These are phyloP conservation scores for Paspalum notatum DNA, from an alignment of 176 grass and related monocot genomes.

Conservation along the genomic window DNA sequence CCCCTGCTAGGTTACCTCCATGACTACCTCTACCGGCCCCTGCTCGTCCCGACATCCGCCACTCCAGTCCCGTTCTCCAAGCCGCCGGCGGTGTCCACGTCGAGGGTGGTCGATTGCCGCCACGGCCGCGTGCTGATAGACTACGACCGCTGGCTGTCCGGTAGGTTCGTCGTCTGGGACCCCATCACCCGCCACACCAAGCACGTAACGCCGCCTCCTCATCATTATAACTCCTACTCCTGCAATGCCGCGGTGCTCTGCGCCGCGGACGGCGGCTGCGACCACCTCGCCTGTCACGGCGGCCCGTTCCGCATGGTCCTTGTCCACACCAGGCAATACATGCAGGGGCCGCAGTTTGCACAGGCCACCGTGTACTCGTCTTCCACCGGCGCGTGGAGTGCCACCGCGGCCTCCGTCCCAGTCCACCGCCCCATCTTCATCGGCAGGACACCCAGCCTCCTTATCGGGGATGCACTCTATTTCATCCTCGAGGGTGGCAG, in stretches of 20 bases:
- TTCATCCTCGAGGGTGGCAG: neutral
- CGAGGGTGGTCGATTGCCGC: neutral
- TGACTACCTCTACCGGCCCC: no score
- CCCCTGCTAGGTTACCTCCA: neutral
- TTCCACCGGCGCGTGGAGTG: neutral
- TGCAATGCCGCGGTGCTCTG: neutral
- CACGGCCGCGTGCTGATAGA: neutral
- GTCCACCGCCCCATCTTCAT: accelerated
- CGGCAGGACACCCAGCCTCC: neutral
- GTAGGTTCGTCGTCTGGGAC: neutral
- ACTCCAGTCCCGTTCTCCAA: no score
- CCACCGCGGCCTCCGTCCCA: neutral
- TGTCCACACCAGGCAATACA: no score
- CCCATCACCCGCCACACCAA: neutral
- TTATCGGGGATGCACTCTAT: neutral
- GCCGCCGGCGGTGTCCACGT: no score
- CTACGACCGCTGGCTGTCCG: no score
- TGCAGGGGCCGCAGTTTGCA: no score
- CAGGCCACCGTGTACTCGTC: neutral
- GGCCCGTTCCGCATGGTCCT: neutral
- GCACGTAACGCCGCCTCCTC: neutral
- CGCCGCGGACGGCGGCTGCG: neutral
- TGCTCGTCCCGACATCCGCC: no score
- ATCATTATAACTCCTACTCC: neutral
- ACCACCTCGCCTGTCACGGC: neutral